These are phyloP conservation scores for Astragalus glycyphyllos DNA, from an alignment of 306 rosid genomes.

Conservation along the genomic window DNA sequence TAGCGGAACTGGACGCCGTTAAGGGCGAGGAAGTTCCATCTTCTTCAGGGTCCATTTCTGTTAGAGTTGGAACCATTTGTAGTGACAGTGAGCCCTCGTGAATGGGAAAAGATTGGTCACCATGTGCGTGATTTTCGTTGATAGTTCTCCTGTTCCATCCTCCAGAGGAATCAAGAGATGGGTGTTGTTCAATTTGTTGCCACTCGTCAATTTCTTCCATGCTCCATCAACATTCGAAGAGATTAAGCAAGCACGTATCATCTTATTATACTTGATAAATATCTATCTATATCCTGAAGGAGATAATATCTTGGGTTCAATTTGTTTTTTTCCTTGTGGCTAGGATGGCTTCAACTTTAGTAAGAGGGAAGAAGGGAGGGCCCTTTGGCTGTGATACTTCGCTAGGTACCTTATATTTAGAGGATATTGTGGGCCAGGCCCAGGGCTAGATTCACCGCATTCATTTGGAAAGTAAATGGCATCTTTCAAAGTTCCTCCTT, in stretches of 20 bases:
- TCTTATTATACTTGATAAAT: slow-evolving; percentile 1
- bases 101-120: slow-evolving; percentile 32
- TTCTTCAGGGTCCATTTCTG: not conserved
- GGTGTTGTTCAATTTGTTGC: slow-evolving; percentile 47
- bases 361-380: not conserved
- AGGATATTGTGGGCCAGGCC: slow-evolving; percentile 49
- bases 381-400: slow-evolving; percentile 1
- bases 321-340: not conserved
- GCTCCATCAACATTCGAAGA: not conserved
- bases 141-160: slow-evolving; percentile 29
- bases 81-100: not conserved
- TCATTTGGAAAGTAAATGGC: no score
- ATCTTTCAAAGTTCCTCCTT: no score
- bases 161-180: slow-evolving; percentile 19
- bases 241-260: not conserved
- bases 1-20: not conserved
- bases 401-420: slow-evolving; percentile 44
- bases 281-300: not conserved
- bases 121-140: slow-evolving; percentile 25
- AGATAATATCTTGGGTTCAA: slow-evolving; percentile 38
- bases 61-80: not conserved
- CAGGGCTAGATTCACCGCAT: no score
- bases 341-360: not conserved
- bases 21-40: slow-evolving; percentile 36
- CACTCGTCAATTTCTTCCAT: slow-evolving; percentile 52